Percentiles rank a stretch among this genome's conserved stretches.
phyloP scores from a whole-genome alignment of 768 basidiomycete species.

The Lyophyllum atratum region DNA sequence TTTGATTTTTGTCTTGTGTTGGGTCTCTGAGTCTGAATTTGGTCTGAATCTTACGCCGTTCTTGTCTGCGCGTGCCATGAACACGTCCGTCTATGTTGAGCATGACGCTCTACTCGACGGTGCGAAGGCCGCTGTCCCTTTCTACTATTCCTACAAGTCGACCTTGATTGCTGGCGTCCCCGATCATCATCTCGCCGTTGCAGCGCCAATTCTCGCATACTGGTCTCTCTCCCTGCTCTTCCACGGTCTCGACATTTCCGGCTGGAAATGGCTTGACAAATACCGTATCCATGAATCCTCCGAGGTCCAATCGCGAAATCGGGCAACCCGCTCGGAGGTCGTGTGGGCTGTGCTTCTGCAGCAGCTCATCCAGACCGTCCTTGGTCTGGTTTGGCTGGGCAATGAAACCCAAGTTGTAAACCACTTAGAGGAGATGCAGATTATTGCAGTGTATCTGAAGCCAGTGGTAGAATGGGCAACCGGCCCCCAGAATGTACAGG shows the following conservation, averaged over 20 bases:
- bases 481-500: slow-evolving; percentile 44
- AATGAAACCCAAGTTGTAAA: slow-evolving; percentile 35
- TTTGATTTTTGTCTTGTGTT: slow-evolving; percentile 10
- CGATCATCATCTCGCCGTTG: slow-evolving; percentile 72
- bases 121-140: slow-evolving; percentile 40
- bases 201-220: slow-evolving; percentile 79
- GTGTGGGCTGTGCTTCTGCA: slow-evolving; percentile 82
- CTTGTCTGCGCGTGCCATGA: slow-evolving; percentile 24
- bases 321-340: slow-evolving; percentile 71
- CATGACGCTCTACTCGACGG: slow-evolving; percentile 21
- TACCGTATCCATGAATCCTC: slow-evolving; percentile 87
- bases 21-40: too few species aligned
- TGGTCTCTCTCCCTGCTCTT: slow-evolving; percentile 84
- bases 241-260: slow-evolving; percentile 76
- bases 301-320: slow-evolving; percentile 77
- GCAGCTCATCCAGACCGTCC: slow-evolving; percentile 78
- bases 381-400: slow-evolving; percentile 72
- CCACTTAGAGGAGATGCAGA: slow-evolving; percentile 46
- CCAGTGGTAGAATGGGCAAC: slow-evolving; percentile 37
- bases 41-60: not conserved
- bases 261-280: slow-evolving; percentile 76
- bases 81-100: slow-evolving; percentile 36
- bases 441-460: slow-evolving; percentile 40
- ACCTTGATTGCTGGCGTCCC: slow-evolving; percentile 57
- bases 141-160: slow-evolving; percentile 53